Conservation (phyloP, 768 basidiomycete species). For the Fomitopsis serialis region DNA sequence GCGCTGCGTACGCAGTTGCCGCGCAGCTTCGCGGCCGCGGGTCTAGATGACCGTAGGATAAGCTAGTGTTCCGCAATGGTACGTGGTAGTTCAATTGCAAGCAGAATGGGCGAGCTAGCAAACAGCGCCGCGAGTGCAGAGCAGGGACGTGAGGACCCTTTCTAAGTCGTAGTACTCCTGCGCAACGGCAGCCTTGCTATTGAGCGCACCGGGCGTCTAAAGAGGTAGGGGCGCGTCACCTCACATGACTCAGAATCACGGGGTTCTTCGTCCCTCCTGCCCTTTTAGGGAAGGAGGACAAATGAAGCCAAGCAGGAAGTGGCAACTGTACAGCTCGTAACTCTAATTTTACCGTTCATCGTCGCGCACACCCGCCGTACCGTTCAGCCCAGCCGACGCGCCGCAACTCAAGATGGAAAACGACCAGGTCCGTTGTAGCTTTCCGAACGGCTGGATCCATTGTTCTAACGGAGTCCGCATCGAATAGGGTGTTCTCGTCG, state of each 20-base stretch:
- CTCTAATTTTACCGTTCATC: constrained; percentile 10
- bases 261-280: constrained; percentile 1
- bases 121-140: no score
- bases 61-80: no score
- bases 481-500: constrained; percentile 89
- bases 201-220: neutral
- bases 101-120: no score
- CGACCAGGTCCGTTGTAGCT: constrained; percentile 60
- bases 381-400: constrained; percentile 14
- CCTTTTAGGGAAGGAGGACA: constrained; percentile 6
- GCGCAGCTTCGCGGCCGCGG: neutral
- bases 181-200: no score
- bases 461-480: constrained; percentile 4
- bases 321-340: constrained; percentile 28
- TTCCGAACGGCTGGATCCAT: neutral
- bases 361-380: constrained; percentile 10
- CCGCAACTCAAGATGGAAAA: constrained; percentile 67
- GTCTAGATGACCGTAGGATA: neutral
- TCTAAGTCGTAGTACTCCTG: no score
- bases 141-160: no score
- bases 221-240: constrained; percentile 12
- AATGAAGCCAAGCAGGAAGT: constrained; percentile 15
- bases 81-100: no score
- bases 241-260: constrained; percentile 9
- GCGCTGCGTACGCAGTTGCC: constrained; percentile 2